phyloP scores from a whole-genome alignment of 2,329 filamentous ascomycete genomes.

The Aspergillus sp. region DNA sequence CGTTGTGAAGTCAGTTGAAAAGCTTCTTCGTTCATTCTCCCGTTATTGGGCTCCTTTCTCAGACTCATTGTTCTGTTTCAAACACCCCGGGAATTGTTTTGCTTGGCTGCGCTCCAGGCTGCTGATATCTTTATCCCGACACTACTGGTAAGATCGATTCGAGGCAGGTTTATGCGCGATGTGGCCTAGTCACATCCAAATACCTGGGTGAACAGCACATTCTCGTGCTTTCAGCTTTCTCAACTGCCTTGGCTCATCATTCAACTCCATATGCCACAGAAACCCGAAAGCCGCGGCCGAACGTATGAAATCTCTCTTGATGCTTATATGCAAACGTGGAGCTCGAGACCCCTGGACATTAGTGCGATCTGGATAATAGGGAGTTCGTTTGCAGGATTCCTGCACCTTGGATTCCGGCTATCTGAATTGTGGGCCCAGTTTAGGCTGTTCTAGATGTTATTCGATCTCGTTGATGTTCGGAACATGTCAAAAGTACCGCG shows the following conservation, averaged over 20 bases:
- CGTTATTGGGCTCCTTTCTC: slow-evolving; percentile 1
- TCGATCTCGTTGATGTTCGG: neutral
- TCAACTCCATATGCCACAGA: slow-evolving; percentile 11
- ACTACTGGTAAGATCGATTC: neutral
- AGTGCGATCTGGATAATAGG: slow-evolving; percentile 12
- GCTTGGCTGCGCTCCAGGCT: neutral
- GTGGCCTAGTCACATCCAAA: neutral
- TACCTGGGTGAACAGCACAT: neutral
- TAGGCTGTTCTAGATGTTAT: slow-evolving; percentile 3
- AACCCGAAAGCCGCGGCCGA: slow-evolving; percentile 5
- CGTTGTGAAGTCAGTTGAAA: neutral
- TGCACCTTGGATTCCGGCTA: slow-evolving; percentile 7
- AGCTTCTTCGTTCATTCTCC: neutral
- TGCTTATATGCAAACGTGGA: slow-evolving; percentile 5
- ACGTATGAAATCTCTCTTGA: slow-evolving; percentile 3
- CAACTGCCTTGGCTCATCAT: slow-evolving; percentile 12
- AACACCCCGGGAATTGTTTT: neutral
- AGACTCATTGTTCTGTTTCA: neutral
- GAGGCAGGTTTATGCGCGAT: neutral
- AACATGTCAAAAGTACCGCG: slow-evolving; percentile 19
- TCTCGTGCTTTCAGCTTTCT: neutral
- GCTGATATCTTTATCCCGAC: neutral
- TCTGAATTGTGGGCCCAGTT: neutral
- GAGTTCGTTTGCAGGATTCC: slow-evolving; percentile 18
- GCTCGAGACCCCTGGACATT: slow-evolving; percentile 18